Base-by-base conservation (phyloP, 2,329 filamentous ascomycete species). In the Neofusicoccum umdonicola region DNA sequence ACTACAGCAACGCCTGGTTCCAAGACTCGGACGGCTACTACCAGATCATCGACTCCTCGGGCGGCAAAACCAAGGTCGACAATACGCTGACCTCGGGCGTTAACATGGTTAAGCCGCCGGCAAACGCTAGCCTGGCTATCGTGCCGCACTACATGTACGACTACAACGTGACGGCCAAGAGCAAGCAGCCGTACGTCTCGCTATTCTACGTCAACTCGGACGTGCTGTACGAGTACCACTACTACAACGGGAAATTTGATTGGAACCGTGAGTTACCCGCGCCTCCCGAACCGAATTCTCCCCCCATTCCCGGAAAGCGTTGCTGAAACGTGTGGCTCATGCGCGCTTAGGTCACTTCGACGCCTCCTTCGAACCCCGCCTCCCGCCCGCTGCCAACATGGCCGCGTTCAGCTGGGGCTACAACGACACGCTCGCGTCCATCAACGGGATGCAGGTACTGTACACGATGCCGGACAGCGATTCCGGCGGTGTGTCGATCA, bases 371-470 rank as follows among this genome's bases (percentile, higher is more conserved):
- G 35, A 56, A n/a, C 51, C 51, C 2, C 37, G 34, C 9, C 19
- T 56, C 11, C 35, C 51, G 4, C n/a, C 35, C 12, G 13, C 35
- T 5, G 12, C 51, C 37, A 37, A 56, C 19, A 41, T 56, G 17
- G 34, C 51, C 17, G 51, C 34, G 11, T 56, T 56, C 37, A 56
- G 51, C 51, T 56, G 51, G 51, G 51, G 51, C 19, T 56, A 56
- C 37, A 56, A 56, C 37, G 11, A 56, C 13, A 27, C 19, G 4
- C 8, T 56, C 5, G 17, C 17, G 17, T 41, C 37, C 17, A 22
- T 56, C 19, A 39, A 22, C 12, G 51, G 51, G 3, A 41, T 56
- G 52, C 52, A 56, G 37, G 35, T 56, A 0, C 37, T 56, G 19
- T 42, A 56, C 34, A 56, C 52, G 17, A 56, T 42, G 52, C 52